These are phyloP conservation scores for Carpinus fangiana DNA, from an alignment of 306 rosid species.

Conservation along the genomic window DNA sequence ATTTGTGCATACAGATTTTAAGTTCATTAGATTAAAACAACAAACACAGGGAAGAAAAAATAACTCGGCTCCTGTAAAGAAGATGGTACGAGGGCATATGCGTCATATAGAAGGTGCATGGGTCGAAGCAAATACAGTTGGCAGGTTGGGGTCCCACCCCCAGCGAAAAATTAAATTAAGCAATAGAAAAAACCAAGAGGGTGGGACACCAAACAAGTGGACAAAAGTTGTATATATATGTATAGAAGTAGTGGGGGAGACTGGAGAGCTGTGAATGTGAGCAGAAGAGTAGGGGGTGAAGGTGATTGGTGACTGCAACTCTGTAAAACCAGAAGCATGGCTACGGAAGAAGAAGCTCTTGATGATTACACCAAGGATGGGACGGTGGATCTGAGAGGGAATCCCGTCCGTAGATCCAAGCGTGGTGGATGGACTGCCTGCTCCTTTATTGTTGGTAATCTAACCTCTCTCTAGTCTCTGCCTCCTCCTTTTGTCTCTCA, in stretches of 20 bases:
- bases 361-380: conserved; percentile 72
- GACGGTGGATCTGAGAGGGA: conserved; percentile 79
- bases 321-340: conserved; percentile 19
- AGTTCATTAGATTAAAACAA: too few species aligned
- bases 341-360: conserved; percentile 37
- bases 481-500: not conserved
- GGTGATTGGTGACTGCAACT: not conserved
- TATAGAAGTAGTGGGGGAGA: not conserved
- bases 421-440: conserved; percentile 91
- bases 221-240: not conserved
- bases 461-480: conserved; percentile 12
- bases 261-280: not conserved
- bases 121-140: not conserved
- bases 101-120: too few species aligned
- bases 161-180: too few species aligned
- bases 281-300: not conserved
- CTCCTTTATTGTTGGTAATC: conserved; percentile 73
- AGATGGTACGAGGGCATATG: too few species aligned
- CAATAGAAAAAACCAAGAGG: not conserved
- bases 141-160: not conserved
- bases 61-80: too few species aligned
- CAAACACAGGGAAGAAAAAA: too few species aligned
- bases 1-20: too few species aligned
- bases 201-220: not conserved
- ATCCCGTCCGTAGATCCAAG: conserved; percentile 64